Evolutionary conservation across 1,139 yeast species (phyloP), one percentile per base, ranked within the genome.

Genomic region (Hemisphaericaspora subhashii): DNA sequence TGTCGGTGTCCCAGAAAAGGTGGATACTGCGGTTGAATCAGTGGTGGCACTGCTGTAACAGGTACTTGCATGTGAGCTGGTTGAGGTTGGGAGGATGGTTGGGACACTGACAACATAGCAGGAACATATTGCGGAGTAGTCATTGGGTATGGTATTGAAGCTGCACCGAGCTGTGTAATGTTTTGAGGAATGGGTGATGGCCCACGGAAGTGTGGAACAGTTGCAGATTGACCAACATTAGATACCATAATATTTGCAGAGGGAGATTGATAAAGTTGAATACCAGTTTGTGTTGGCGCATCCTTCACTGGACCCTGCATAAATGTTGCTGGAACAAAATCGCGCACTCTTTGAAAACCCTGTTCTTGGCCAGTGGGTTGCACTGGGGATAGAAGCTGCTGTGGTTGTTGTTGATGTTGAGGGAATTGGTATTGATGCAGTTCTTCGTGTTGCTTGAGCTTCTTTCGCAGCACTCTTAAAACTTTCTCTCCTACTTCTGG

Each of bases 401-500:
- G 39, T 27, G 26, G 38, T 12, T 17, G 29, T n/a, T 4, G 33
- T 10, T 15, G 8, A 20, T 33, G 39, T 8, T 25, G 33, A 16
- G 32, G 41, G 13, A 12, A 31, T n/a, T 24, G 34, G 21, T 30
- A 36, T 23, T 29, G 31, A 14, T 24, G 30, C 13, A 18, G 31
- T 30, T 35, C 39, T 14, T 33, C 22, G 23, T 41, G 43, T 23
- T 25, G 30, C 22, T 36, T 24, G 23, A 45, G 50, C 20, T 44
- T 46, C 46, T 55, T 58, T 36, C 48, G 53, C 14, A 61, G 55
- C 1, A 60, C 62, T 36, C 67, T 41, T 21, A 53, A 40, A 1
- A 63, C 68, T 33, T 50, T 72, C 40, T 64, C 69, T 1, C 73
- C 67, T 26, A 52, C 46, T 32, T 46, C 51, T 35, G 74, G 68